Evolutionary conservation across 192 early-diverging fungal genomes (phyloP).

Genomic region (Rhizoclosmatium sp.): DNA sequence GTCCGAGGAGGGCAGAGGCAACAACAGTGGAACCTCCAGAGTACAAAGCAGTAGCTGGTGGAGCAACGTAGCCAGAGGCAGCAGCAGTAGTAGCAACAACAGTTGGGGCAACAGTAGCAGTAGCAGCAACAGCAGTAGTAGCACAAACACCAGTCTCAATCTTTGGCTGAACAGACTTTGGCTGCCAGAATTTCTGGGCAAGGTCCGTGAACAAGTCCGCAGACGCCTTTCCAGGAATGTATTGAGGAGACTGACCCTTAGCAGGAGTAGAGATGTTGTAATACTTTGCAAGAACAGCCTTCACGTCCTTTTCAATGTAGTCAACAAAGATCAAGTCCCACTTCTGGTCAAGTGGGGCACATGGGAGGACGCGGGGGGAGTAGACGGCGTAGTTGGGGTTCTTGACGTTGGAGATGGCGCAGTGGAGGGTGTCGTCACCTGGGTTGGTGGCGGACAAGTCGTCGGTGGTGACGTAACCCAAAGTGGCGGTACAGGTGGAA

Average conservation of each 20-base stretch:
- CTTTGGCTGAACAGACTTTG: not conserved
- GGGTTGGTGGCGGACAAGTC: constrained; percentile 50
- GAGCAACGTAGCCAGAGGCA: not conserved
- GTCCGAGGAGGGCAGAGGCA: no score
- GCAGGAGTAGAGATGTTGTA: constrained; percentile 10
- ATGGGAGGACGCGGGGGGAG: constrained; percentile 39
- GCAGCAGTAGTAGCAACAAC: not conserved
- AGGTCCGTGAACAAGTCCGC: constrained; percentile 11
- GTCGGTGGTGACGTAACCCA: constrained; percentile 60
- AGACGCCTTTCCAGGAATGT: not conserved
- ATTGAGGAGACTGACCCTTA: not conserved
- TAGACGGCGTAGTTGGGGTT: constrained; percentile 50
- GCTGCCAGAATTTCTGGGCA: constrained; percentile 26
- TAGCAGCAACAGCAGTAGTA: not conserved
- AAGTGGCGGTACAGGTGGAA: constrained; percentile 43
- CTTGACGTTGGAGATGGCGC: constrained; percentile 43
- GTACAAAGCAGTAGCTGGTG: not conserved
- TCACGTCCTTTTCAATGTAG: constrained; percentile 52
- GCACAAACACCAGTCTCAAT: not conserved
- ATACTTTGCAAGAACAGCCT: not conserved
- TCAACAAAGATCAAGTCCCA: constrained; percentile 46
- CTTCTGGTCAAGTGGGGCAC: constrained; percentile 5
- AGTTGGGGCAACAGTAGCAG: not conserved
- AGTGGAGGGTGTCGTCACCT: constrained; percentile 61
- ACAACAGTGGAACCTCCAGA: not conserved